These are phyloP conservation scores for Betula pendula DNA, from an alignment of 306 rosid genomes.

Conservation along the genomic window DNA sequence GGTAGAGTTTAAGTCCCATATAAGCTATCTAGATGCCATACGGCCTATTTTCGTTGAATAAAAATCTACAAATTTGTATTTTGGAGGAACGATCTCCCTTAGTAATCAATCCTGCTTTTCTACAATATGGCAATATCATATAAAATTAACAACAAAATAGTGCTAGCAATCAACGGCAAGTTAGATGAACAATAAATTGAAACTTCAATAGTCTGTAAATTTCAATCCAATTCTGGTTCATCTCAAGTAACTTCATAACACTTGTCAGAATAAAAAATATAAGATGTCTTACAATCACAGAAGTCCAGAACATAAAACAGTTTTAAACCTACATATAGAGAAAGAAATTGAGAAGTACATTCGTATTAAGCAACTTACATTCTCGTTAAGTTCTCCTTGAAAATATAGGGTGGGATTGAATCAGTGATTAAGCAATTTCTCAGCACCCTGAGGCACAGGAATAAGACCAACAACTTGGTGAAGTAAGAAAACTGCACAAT, in stretches of 20 bases:
- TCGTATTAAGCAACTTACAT: conserved; percentile 47
- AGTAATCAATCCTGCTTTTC: not conserved
- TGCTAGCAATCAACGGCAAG: not conserved
- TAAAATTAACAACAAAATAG: not conserved
- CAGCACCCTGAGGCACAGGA: conserved; percentile 49
- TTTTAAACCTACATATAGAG: not conserved
- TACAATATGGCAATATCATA: not conserved
- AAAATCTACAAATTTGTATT: not conserved
- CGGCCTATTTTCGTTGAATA: not conserved
- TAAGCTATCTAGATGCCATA: not conserved
- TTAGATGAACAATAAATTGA: not conserved
- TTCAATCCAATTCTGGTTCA: not conserved
- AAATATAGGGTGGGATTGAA: conserved; percentile 41
- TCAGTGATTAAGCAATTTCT: conserved; percentile 65
- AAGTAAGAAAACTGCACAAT: not conserved
- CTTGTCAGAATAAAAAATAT: not conserved
- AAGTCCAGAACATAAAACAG: not conserved
- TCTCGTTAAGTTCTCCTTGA: not conserved
- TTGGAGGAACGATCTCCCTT: not conserved
- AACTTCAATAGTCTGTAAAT: not conserved
- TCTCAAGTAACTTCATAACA: not conserved
- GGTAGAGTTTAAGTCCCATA: not conserved
- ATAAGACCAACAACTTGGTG: conserved; percentile 22
- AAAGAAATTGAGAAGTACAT: not conserved
- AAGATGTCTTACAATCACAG: not conserved